phyloP scores from a whole-genome alignment of 1,139 yeast genomes.

The Yamadazyma dendronema region DNA sequence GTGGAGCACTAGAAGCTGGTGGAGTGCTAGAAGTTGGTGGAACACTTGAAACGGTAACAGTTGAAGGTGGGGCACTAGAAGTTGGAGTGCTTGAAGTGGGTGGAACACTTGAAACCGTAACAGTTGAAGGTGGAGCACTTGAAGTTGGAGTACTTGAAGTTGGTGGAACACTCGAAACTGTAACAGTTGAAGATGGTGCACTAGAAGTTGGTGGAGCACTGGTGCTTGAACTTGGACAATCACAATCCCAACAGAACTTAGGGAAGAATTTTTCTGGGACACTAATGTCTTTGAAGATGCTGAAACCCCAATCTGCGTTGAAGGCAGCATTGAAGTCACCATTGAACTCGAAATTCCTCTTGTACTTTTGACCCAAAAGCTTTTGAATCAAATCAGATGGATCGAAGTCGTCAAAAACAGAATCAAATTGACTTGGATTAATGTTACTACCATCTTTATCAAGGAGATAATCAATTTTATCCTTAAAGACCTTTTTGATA shows the following conservation, averaged over 20 bases:
- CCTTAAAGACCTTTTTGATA: slow-evolving; percentile 18
- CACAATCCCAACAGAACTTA: slow-evolving; percentile 25
- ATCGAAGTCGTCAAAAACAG: slow-evolving; percentile 8
- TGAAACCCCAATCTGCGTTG: neutral
- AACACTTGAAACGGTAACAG: neutral
- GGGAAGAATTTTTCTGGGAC: slow-evolving; percentile 14
- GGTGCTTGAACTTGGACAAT: slow-evolving; percentile 14
- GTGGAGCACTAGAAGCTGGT: neutral
- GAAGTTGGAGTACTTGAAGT: slow-evolving; percentile 2
- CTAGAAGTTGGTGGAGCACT: slow-evolving; percentile 8
- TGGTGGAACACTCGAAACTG: neutral
- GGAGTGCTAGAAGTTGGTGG: neutral
- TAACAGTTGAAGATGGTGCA: slow-evolving; percentile 1
- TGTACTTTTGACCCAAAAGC: slow-evolving; percentile 9
- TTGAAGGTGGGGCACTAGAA: slow-evolving; percentile 2
- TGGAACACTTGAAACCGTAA: neutral
- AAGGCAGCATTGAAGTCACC: slow-evolving; percentile 2
- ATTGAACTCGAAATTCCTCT: slow-evolving; percentile 12
- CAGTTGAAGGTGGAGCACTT: slow-evolving; percentile 2
- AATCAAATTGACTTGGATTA: neutral
- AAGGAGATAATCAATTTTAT: slow-evolving; percentile 18
- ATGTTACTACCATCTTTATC: slow-evolving; percentile 8
- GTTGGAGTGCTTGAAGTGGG: slow-evolving; percentile 2
- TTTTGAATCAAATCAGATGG: slow-evolving; percentile 15
- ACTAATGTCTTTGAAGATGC: slow-evolving; percentile 17